Conservation (phyloP, 1,284 basidiomycete species). For the Megacollybia platyphylla region DNA sequence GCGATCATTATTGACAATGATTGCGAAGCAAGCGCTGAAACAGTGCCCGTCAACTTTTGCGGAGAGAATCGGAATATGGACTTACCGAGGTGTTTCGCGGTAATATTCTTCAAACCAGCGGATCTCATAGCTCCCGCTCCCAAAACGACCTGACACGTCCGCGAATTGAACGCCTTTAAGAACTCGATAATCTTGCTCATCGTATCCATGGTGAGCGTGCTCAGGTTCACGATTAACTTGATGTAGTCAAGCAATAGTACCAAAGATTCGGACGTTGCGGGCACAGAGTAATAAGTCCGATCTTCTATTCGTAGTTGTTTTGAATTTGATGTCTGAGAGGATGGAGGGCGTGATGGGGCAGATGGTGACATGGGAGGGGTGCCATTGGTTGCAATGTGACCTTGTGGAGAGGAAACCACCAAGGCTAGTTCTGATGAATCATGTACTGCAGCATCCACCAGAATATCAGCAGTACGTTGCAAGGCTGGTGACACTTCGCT, state of each 20-base stretch:
- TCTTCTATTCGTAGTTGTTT: slow-evolving; percentile 82
- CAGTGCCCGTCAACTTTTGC: slow-evolving; percentile 6
- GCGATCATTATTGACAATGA: slow-evolving; percentile 89
- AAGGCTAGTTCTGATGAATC: slow-evolving; percentile 62
- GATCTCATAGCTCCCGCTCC: slow-evolving; percentile 98
- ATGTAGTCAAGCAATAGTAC: slow-evolving; percentile 79
- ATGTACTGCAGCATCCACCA: slow-evolving; percentile 73
- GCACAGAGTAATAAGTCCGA: slow-evolving; percentile 73
- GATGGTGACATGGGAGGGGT: slow-evolving; percentile 9
- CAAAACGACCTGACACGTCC: slow-evolving; percentile 95
- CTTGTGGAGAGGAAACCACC: slow-evolving; percentile 1
- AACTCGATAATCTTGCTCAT: slow-evolving; percentile 94
- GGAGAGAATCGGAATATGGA: slow-evolving; percentile 7
- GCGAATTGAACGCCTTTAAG: slow-evolving; percentile 94
- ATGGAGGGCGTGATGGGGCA: slow-evolving; percentile 11
- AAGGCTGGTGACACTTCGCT: slow-evolving; percentile 57
- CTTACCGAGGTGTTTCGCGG: slow-evolving; percentile 89
- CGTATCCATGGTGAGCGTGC: slow-evolving; percentile 83
- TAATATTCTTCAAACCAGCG: slow-evolving; percentile 96
- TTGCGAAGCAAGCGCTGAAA: slow-evolving; percentile 84
- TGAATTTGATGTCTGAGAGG: slow-evolving; percentile 18
- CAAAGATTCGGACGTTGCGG: slow-evolving; percentile 74
- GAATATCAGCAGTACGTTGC: slow-evolving; percentile 61
- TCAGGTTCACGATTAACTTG: slow-evolving; percentile 78
- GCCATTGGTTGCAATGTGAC: slow-evolving; percentile 1